Conservation (phyloP, 1,284 basidiomycete species). For the Boletus holoroseus region DNA sequence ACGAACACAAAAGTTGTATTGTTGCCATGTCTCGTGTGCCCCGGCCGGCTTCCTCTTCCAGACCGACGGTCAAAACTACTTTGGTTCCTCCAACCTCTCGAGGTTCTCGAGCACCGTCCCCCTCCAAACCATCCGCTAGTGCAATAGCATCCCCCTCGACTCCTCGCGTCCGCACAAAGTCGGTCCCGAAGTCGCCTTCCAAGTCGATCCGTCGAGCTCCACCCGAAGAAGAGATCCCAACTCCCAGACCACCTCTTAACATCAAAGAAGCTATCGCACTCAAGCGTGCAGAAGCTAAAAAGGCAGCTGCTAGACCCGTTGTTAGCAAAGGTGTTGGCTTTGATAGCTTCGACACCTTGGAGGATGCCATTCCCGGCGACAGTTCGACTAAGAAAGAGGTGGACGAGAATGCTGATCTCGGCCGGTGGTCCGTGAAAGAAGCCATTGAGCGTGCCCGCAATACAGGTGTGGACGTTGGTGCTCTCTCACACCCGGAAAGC, state of each 20-base stretch:
- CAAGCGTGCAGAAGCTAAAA: conserved; percentile 68
- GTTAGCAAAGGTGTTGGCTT: conserved; percentile 19
- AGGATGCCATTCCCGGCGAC: conserved; percentile 42
- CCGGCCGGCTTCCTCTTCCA: conserved; percentile 38
- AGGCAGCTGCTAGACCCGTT: conserved; percentile 36
- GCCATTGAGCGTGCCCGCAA: conserved; percentile 70
- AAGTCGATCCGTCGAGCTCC: conserved; percentile 32
- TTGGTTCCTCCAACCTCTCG: conserved; percentile 25
- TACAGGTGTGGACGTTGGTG: conserved; percentile 50
- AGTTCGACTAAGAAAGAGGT: conserved; percentile 31
- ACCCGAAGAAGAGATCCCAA: conserved; percentile 27
- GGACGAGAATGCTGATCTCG: conserved; percentile 53
- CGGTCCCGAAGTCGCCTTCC: conserved; percentile 35
- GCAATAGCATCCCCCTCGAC: conserved; percentile 23
- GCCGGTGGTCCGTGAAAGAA: conserved; percentile 64
- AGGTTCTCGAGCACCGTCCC: conserved; percentile 32
- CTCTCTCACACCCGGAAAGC: conserved; percentile 37
- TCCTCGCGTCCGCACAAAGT: conserved; percentile 34
- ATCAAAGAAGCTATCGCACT: conserved; percentile 71
- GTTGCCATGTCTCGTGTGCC: conserved; percentile 46
- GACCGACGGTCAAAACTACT: conserved; percentile 30
- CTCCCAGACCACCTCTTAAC: conserved; percentile 41
- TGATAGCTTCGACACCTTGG: conserved; percentile 33
- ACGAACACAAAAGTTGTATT: conserved; percentile 3
- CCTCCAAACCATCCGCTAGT: conserved; percentile 35